Conservation (phyloP, 306 rosid species). For the Oxytropis ochrocephala region DNA sequence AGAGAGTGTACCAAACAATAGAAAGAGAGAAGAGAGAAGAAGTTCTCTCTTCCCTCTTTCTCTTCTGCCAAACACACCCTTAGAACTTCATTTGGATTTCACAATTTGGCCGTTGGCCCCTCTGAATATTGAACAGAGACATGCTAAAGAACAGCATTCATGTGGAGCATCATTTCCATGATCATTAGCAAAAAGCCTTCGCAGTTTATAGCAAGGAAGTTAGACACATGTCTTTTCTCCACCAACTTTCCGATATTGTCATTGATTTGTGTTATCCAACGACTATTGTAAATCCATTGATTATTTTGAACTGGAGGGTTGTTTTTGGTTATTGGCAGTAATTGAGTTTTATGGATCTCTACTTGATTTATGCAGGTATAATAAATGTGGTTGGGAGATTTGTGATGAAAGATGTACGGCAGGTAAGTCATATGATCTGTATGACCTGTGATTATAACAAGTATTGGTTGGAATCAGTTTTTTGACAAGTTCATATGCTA, state of each 20-base stretch:
- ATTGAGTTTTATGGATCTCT: constrained; percentile 3
- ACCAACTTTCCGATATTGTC: background rate
- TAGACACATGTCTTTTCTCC: background rate
- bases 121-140: background rate
- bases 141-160: background rate
- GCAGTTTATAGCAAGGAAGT: background rate
- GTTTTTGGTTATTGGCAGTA: background rate
- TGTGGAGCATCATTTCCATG: background rate
- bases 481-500: too few relatives aligned
- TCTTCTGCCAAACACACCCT: too few relatives aligned
- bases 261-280: background rate
- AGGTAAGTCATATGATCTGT: constrained; percentile 38
- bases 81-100: background rate
- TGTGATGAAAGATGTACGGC: constrained; percentile 54
- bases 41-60: too few relatives aligned
- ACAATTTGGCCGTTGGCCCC: background rate
- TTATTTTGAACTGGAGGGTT: background rate
- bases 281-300: background rate
- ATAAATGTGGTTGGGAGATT: constrained; percentile 32
- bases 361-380: constrained; percentile 44
- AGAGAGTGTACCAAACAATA: too few relatives aligned
- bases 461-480: background rate
- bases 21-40: too few relatives aligned
- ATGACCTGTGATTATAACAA: background rate
- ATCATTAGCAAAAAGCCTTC: background rate